Evolutionary conservation across 1,284 basidiomycete genomes (phyloP).

Genomic region (Neonothopanus nambi): DNA sequence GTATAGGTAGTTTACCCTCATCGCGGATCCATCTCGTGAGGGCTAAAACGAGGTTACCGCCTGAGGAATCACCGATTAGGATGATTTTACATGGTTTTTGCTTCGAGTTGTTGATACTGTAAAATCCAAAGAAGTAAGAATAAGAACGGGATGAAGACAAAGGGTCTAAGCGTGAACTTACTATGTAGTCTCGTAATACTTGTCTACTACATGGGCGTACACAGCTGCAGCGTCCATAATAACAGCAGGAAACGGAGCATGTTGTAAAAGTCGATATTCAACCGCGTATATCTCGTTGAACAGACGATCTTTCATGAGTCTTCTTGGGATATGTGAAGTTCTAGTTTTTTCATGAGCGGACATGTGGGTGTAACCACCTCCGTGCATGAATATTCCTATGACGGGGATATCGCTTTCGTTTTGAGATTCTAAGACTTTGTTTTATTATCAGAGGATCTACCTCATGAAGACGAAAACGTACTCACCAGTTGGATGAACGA

Average conservation of each 20-base stretch:
- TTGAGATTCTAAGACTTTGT: no score
- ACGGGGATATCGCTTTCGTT: no score
- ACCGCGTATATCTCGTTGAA: conserved; percentile 50
- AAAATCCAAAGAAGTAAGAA: no score
- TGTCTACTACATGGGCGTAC: conserved; percentile 53
- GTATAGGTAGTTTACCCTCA: conserved; percentile 42
- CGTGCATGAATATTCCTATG: conserved; percentile 48
- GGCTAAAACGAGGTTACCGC: conserved; percentile 68
- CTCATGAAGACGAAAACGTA: no score
- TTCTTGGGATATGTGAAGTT: conserved; percentile 49
- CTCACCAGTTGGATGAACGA: no score
- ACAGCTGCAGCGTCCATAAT: conserved; percentile 64
- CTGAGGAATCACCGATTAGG: conserved; percentile 69
- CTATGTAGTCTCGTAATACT: conserved; percentile 18
- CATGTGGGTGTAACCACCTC: conserved; percentile 57
- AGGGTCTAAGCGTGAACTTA: no score
- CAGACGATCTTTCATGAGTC: conserved; percentile 39
- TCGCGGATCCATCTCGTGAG: conserved; percentile 52
- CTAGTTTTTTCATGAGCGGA: conserved; percentile 48
- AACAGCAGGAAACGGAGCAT: conserved; percentile 61
- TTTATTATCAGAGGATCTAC: no score
- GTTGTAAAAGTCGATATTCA: conserved; percentile 51
- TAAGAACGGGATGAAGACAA: no score
- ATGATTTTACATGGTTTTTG: conserved; percentile 51
- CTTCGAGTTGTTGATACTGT: neutral